Evolutionary conservation across 495 filamentous ascomycete genomes (phyloP).

Genomic region (Monascus purpureus): DNA sequence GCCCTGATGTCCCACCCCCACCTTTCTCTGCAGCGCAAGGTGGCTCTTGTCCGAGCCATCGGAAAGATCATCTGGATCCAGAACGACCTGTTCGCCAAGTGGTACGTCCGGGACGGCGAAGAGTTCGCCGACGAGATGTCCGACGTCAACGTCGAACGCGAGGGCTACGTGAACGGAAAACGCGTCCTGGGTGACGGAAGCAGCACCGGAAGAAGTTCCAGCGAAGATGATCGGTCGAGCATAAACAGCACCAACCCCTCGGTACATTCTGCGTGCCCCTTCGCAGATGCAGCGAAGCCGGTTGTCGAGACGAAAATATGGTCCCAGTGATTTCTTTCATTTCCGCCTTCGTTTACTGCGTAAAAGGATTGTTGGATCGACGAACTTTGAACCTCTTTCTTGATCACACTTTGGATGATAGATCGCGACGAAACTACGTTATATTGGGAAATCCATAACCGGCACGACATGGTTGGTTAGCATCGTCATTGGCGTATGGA

Average conservation of each 20-base stretch:
- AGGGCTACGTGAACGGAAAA: conserved; percentile 45
- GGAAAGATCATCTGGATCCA: conserved; percentile 58
- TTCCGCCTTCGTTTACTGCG: too few relatives aligned
- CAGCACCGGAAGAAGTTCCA: conserved; percentile 12
- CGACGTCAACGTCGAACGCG: conserved; percentile 32
- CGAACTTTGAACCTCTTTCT: too few relatives aligned
- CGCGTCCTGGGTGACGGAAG: conserved; percentile 26
- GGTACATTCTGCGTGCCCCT: conserved; percentile 18
- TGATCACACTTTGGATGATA: too few relatives aligned
- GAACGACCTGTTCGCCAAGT: conserved; percentile 67
- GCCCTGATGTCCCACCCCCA: conserved; percentile 58
- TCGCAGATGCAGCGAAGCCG: conserved; percentile 16
- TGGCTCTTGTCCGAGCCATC: conserved; percentile 50
- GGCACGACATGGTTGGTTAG: too few relatives aligned
- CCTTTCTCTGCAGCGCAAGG: conserved; percentile 47
- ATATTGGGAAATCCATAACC: too few relatives aligned
- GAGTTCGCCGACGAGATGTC: conserved; percentile 50
- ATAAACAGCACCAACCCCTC: conserved; percentile 13
- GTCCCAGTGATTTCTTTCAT: conserved; percentile 11
- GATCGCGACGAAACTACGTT: too few relatives aligned
- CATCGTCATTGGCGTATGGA: too few relatives aligned
- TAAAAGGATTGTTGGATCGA: too few relatives aligned
- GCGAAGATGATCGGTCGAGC: conserved; percentile 22
- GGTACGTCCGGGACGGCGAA: conserved; percentile 58
- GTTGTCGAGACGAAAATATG: conserved; percentile 26